These are phyloP conservation scores for Carex cristatella DNA, from an alignment of 176 grass and related monocot species.

Conservation along the genomic window DNA sequence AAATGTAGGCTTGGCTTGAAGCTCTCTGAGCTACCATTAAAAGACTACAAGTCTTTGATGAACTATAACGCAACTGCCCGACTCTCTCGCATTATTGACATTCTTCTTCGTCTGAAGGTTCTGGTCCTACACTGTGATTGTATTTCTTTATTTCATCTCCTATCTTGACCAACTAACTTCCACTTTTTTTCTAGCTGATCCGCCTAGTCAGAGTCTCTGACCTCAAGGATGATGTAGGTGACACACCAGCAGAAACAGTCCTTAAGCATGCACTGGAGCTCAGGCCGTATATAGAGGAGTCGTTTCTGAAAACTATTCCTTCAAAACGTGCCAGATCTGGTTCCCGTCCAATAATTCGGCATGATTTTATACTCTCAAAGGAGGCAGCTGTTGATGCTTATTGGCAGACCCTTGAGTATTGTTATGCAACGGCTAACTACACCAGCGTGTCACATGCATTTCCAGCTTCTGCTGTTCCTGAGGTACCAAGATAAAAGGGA, in stretches of 20 bases:
- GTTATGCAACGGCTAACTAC: slow-evolving; percentile 52
- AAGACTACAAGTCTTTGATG: slow-evolving; percentile 70
- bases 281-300: slow-evolving; percentile 96
- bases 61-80: slow-evolving; percentile 58
- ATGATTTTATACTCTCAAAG: slow-evolving; percentile 86
- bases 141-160: background rate
- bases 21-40: slow-evolving; percentile 63
- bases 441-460: slow-evolving; percentile 63
- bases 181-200: slow-evolving; percentile 5
- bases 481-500: slow-evolving; percentile 37
- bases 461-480: slow-evolving; percentile 78
- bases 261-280: slow-evolving; percentile 73
- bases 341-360: slow-evolving; percentile 46
- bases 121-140: background rate
- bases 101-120: slow-evolving; percentile 89
- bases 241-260: slow-evolving; percentile 22
- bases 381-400: slow-evolving; percentile 69
- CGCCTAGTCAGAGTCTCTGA: slow-evolving; percentile 11
- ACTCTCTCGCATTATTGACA: slow-evolving; percentile 69
- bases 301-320: slow-evolving; percentile 49
- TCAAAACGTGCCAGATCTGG: slow-evolving; percentile 38
- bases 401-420: slow-evolving; percentile 96
- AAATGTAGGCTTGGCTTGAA: slow-evolving; percentile 62
- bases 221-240: slow-evolving; percentile 34
- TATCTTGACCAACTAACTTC: background rate